Evolutionary conservation across 208 protist genomes (phyloP), one percentile per base, ranked within the genome.

Genomic region (Trypanosomatidae sp.): DNA sequence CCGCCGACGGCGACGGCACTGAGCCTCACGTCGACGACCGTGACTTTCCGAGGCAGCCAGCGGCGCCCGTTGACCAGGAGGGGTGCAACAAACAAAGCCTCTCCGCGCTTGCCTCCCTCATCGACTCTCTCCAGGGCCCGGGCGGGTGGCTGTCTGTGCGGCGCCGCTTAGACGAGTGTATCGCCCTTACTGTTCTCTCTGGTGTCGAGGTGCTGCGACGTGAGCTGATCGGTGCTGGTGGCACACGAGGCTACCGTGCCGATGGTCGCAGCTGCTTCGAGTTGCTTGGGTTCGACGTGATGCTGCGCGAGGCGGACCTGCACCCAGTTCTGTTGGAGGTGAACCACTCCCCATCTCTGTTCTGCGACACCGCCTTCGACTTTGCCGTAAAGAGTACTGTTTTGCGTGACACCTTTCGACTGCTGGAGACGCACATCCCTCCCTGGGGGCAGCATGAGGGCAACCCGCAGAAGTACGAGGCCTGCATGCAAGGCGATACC

Each of bases 291-390:
- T 96, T 97, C 72, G 93, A 97, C 53, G 71, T 97, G 22, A 78
- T 97, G 84, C 79, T 97, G 52, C 80, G 77, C 3, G 84, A 73
- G 28, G 67, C 9, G 0, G 41, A 74, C 30, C 69, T 95, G 36
- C 62, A 86, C 25, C 91, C 91, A 7, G 85, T 92, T 25, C 69
- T 98, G 60, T 88, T 97, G 85, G 95, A 98, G 74, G 91, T 97
- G 28, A 98, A 98, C 77, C 94, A 97, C 81, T 95, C 90, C 5
- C 94, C 94, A 0, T 95, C 90, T 17, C 86, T 95, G 43, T 92
- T 94, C 59, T 96, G 90, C 70, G 94, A 97, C 52, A 86, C 91
- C 0, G 52, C 64, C 2, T 87, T 95, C 58, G 94, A 98, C 73
- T 91, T 93, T 74, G 62, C 66, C 28, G 80, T 96, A 25, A 98